Evolutionary conservation across 768 basidiomycete species (phyloP), one percentile per base, ranked within the genome.

Genomic region (Serpula lacrymans): DNA sequence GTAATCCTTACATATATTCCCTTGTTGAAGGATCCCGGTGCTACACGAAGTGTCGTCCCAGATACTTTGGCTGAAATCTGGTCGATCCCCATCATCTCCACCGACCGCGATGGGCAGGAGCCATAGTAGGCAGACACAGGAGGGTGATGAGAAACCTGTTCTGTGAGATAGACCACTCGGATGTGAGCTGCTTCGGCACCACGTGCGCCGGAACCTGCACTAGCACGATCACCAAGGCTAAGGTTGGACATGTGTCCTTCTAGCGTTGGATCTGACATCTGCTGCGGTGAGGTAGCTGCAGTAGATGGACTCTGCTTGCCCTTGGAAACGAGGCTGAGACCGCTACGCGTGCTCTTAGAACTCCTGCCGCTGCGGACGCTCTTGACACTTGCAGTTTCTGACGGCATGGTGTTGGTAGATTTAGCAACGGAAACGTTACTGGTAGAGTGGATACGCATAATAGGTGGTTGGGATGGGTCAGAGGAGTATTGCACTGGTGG

Each of bases 131-230:
- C 82, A 1, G 91, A 95, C 22, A 97, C 79, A 3, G 96, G 96
- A 0, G 96, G 96, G 54, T 99, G 96, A 64, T 99, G 96, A 2
- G 89, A 96, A 34, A 97, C 82, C 63, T 96, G 94, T 60, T 96
- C 94, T 11, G 92, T 95, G 34, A 94, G 64, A 60, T 78, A 95
- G 5, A 80, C 76, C 31, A 94, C 78, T 24, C 90, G 84, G 12
- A 80, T 60, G 36, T 69, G 67, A 13, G 68, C 71, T 5, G 60
- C 60, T 27, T 65, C 47, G 3, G 57, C 56, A n/a, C n/a, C n/a
- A n/a, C n/a, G n/a, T n/a, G n/a, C n/a, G n/a, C n/a, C n/a, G 1
- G 60, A 59, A 29, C 60, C 64, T 5, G 53, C 52, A 17, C 55
- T 60, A 20, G 55, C 59, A 27, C 53, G 62, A 34, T 63, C 59